Evolutionary conservation across 2,329 filamentous ascomycete genomes (phyloP).

Genomic region (Penicillium sp.): DNA sequence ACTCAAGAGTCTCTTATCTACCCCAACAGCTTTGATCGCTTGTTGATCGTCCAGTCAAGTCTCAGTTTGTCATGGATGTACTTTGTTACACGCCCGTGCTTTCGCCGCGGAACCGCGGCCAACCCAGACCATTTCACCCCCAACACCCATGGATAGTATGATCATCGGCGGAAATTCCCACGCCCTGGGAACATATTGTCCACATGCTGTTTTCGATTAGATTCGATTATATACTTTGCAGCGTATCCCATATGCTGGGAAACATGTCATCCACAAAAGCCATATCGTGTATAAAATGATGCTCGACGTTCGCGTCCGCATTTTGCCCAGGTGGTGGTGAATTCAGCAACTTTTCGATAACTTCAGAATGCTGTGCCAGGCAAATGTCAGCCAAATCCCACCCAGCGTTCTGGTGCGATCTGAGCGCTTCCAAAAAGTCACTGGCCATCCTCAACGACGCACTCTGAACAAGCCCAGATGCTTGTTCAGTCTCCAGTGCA

Average conservation of each 20-base stretch:
- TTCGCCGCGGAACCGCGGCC: slow-evolving; percentile 5
- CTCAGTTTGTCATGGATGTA: background rate
- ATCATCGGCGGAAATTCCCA: background rate
- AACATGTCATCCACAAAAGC: slow-evolving; percentile 14
- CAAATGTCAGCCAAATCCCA: slow-evolving; percentile 59
- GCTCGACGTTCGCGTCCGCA: background rate
- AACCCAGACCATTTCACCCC: background rate
- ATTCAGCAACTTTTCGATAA: slow-evolving; percentile 47
- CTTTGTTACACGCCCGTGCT: background rate
- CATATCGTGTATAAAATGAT: slow-evolving; percentile 10
- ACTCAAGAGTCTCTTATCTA: background rate
- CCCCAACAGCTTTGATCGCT: background rate
- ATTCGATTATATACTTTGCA: slow-evolving; percentile 7
- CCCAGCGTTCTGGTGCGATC: slow-evolving; percentile 38
- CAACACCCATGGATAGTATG: no score
- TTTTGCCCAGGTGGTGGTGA: background rate
- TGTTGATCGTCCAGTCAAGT: background rate
- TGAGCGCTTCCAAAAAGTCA: slow-evolving; percentile 45
- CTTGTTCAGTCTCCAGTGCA: slow-evolving; percentile 42
- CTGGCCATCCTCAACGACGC: slow-evolving; percentile 47
- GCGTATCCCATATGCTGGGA: slow-evolving; percentile 12
- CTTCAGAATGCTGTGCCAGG: slow-evolving; percentile 50
- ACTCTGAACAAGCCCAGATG: slow-evolving; percentile 22
- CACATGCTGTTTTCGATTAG: background rate
- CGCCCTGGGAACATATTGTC: no score